These are phyloP conservation scores for Fusarium sacchari DNA, from an alignment of 2,329 filamentous ascomycete species.

Conservation along the genomic window DNA sequence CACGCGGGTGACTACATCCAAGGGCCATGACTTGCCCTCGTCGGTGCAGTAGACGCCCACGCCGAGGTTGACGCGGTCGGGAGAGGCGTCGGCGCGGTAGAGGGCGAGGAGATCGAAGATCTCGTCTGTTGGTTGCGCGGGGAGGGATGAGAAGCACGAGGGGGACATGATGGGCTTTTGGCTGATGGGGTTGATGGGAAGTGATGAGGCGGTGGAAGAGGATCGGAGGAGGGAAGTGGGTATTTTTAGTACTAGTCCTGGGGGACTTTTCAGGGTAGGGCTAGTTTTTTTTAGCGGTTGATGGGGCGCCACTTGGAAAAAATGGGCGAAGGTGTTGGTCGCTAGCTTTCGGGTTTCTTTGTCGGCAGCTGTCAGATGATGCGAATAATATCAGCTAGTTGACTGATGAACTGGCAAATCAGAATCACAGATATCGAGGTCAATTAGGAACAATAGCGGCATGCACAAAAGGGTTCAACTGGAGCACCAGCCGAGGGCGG, in stretches of 20 bases:
- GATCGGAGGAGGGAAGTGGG: slow-evolving; percentile 23
- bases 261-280: slow-evolving; percentile 12
- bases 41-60: slow-evolving; percentile 39
- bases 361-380: neutral
- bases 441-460: fast-evolving
- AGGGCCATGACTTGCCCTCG: slow-evolving; percentile 38
- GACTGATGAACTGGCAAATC: no score
- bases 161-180: neutral
- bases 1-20: slow-evolving; percentile 31
- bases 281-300: slow-evolving; percentile 5
- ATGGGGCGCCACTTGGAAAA: neutral
- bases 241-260: slow-evolving; percentile 17
- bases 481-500: fast-evolving
- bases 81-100: slow-evolving; percentile 28
- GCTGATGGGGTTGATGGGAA: neutral
- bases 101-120: slow-evolving; percentile 23
- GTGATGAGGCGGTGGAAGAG: slow-evolving; percentile 12
- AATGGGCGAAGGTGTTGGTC: neutral
- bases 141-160: slow-evolving; percentile 15
- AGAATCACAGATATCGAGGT: neutral
- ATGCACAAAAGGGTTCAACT: no score
- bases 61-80: slow-evolving; percentile 37
- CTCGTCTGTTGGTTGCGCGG: slow-evolving; percentile 22
- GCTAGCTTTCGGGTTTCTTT: neutral
- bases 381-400: neutral